These are phyloP conservation scores for Arctium lappa DNA, from an alignment of 129 eudicot genomes.

Conservation along the genomic window DNA sequence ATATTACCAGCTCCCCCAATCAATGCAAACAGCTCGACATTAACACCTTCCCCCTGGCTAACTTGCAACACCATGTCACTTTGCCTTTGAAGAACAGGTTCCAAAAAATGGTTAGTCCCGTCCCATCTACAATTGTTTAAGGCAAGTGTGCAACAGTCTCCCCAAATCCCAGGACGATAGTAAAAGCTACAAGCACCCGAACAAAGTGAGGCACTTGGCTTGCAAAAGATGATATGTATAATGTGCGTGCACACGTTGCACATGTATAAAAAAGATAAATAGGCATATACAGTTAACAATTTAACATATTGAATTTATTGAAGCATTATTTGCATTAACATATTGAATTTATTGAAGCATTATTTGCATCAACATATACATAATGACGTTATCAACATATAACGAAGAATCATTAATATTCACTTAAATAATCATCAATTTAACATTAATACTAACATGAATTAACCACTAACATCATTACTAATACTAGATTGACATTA, in stretches of 20 bases:
- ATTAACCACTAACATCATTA: not conserved
- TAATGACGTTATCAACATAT: not conserved
- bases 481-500: not conserved
- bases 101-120: too few relatives aligned
- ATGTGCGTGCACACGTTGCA: not conserved
- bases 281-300: not conserved
- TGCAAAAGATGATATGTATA: not conserved
- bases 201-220: not conserved
- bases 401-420: too few relatives aligned
- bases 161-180: not conserved
- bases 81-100: too few relatives aligned
- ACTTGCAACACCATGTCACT: too few relatives aligned
- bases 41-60: not conserved
- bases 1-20: not conserved
- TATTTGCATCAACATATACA: not conserved
- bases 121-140: too few relatives aligned
- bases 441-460: not conserved
- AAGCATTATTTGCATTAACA: not conserved
- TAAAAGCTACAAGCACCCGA: not conserved
- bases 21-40: not conserved
- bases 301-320: too few relatives aligned
- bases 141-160: too few relatives aligned
- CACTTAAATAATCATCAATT: not conserved
- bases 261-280: not conserved
- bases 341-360: too few relatives aligned